Evolutionary conservation across 768 basidiomycete species (phyloP).

Genomic region (Phlebiopsis flavidoalba): DNA sequence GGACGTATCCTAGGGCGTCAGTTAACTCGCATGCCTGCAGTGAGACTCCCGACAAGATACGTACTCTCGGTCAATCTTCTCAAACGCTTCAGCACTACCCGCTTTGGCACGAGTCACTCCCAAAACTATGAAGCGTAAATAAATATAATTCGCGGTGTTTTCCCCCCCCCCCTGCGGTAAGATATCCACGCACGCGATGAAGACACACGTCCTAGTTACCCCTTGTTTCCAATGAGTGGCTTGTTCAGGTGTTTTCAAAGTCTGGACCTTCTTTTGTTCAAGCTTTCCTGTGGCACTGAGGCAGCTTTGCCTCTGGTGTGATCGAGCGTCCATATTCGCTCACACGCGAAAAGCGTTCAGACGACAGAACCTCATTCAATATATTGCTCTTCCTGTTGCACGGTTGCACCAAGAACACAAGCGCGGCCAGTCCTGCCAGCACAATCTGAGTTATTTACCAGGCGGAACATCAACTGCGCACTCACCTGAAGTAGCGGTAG

Average conservation of each 20-base stretch:
- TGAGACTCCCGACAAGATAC: neutral
- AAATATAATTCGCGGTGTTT: neutral
- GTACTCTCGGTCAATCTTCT: constrained; percentile 76
- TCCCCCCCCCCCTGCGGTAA: too few species aligned
- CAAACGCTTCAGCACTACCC: constrained; percentile 52
- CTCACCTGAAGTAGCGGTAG: neutral
- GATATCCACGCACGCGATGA: constrained; percentile 37
- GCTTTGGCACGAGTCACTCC: constrained; percentile 62
- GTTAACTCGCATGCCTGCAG: neutral
- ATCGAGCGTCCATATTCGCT: constrained; percentile 67
- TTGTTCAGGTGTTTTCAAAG: constrained; percentile 59
- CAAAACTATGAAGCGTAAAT: constrained; percentile 33
- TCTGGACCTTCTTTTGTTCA: constrained; percentile 61
- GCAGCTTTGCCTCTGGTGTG: constrained; percentile 38
- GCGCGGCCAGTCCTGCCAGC: constrained; percentile 36
- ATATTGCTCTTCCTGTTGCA: constrained; percentile 56
- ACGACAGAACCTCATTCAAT: constrained; percentile 56
- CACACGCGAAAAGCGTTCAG: constrained; percentile 49
- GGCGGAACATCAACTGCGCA: too few species aligned
- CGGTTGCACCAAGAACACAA: constrained; percentile 71
- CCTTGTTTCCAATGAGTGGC: constrained; percentile 45
- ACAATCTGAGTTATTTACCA: neutral
- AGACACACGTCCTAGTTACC: constrained; percentile 74
- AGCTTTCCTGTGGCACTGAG: constrained; percentile 48
- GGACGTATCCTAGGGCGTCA: constrained; percentile 54